Base-by-base conservation (phyloP, 2,329 filamentous ascomycete genomes). In the Achaetomium macrosporum region DNA sequence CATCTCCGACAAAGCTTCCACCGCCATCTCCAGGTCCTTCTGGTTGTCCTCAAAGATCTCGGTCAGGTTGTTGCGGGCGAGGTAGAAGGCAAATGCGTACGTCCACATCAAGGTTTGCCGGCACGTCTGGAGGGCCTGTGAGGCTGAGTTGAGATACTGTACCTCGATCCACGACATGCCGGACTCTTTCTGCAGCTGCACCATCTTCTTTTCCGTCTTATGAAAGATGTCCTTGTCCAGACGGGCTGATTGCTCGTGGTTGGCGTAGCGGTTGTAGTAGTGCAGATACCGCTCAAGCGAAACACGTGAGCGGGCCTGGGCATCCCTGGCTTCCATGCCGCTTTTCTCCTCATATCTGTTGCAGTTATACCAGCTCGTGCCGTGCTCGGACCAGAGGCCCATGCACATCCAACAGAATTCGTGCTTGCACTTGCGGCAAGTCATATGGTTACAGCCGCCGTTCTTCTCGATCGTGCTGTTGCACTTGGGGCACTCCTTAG, bases 321-420 rank as follows among this genome's bases (percentile, higher is more conserved):
- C 90, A 68, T 95, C 90, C 35, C 93, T 81, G 5, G 93, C 93
- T 52, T 96, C 91, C 0, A 83, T 78, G 2, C 93, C 93, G 59
- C 89, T 95, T 77, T 93, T 96, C 73, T 97, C 93, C 66, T 99
- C 93, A 64, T 87, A 99, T 9, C 93, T 81, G 67, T 96, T 99
- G 78, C 93, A 99, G 70, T 96, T 99, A 76, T 99, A 99, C 93
- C 93, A 99, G 71, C 90, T 96, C 3, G 92, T 99, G 58, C 93
- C 93, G 68, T 99, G 93, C 71, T 99, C 93, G 1, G 90, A 95
- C 93, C 93, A 99, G 1, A 96, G 76, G 0, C 93, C 93, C 93
- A 99, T 99, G 66, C 93, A 99, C 88, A 99, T 97, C 93, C 93
- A 99, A 73, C 93, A 99, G 66, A 99, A 96, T 66, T 96, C 91